A percentile compares a stretch with the other conserved stretches of the same genome.
Conservation (phyloP, 2,329 filamentous ascomycete genomes). For the Fusarium sp. region DNA sequence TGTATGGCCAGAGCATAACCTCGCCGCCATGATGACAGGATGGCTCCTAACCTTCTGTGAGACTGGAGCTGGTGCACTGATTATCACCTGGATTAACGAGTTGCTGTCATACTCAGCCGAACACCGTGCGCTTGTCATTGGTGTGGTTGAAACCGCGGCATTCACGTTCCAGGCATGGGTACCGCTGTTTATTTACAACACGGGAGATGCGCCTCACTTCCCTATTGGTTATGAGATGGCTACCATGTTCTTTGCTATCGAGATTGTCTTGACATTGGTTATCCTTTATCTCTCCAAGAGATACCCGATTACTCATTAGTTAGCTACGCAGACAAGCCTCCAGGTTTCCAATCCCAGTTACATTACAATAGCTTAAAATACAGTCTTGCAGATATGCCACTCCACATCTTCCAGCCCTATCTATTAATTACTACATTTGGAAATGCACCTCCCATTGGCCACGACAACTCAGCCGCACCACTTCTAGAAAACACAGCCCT, state of each 20-base stretch:
- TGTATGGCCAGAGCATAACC: conserved; percentile 50
- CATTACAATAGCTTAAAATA: neutral
- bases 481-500: neutral
- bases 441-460: neutral
- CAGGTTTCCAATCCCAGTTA: neutral
- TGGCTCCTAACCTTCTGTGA: conserved; percentile 53
- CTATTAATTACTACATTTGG: neutral
- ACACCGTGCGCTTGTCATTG: conserved; percentile 62
- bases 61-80: conserved; percentile 50
- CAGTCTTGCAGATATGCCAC: neutral
- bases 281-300: conserved; percentile 30
- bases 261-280: conserved; percentile 42
- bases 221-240: conserved; percentile 52
- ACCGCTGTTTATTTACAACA: conserved; percentile 53
- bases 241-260: conserved; percentile 49
- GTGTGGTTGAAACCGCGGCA: conserved; percentile 59
- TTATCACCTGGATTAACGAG: conserved; percentile 63
- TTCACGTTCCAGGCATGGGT: conserved; percentile 61
- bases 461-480: neutral
- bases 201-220: conserved; percentile 54
- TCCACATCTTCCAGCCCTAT: neutral
- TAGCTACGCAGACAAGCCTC: too few relatives aligned
- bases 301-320: neutral
- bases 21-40: conserved; percentile 51
- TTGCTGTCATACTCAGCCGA: conserved; percentile 59